Base-by-base conservation (phyloP, 176 grass and related monocot genomes). In the Thalia dealbata region DNA sequence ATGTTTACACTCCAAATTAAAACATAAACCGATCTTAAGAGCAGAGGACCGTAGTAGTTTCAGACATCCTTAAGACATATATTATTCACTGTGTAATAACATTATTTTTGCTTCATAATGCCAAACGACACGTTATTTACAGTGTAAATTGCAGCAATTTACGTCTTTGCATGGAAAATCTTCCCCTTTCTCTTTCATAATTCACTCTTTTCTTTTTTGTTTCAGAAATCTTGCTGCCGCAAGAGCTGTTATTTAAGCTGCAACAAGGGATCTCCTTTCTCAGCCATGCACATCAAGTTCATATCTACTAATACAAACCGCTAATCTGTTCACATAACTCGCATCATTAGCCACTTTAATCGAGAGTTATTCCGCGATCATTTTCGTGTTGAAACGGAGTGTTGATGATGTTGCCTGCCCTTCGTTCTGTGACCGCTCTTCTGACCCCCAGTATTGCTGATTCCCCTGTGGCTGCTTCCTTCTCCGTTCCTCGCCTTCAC, bases 391-490 rank as follows among this genome's bases (percentile, higher is more conserved):
- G 29, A 56, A 35, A 44, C 16, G 0, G 38, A 68, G 65, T 24
- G 38, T 11, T 43, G 65, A 22, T 68, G 65, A 22, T 63, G n/a
- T n/a, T n/a, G 73, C 55, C 55, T 69, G 16, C 55, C 21, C 26
- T 69, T 77, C 14, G 75, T 68, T 43, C 29, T 43, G 21, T 69
- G 64, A 3, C 7, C 44, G 27, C 26, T 24, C 75, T 69, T 77
- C 25, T 64, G 74, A 23, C 55, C 24, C 42, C 19, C 32, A n/a
- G 16, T 30, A 52, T 52, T 60, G 15, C 41, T 45, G 18, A 18
- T 12, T 29, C 58, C 73, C 73, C 41, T 61, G 28, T 46, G 62
- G 64, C 75, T 41, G 42, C 50, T 77, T 11, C 75, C 75, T 13
- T 69, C 75, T 41, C 64, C 64, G 15, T 5, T 6, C 28, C 38